Percentiles rank a stretch among this genome's conserved stretches.
Evolutionary conservation across 768 basidiomycete species (phyloP).

Genomic region (Boletus rufocinnamomeus): DNA sequence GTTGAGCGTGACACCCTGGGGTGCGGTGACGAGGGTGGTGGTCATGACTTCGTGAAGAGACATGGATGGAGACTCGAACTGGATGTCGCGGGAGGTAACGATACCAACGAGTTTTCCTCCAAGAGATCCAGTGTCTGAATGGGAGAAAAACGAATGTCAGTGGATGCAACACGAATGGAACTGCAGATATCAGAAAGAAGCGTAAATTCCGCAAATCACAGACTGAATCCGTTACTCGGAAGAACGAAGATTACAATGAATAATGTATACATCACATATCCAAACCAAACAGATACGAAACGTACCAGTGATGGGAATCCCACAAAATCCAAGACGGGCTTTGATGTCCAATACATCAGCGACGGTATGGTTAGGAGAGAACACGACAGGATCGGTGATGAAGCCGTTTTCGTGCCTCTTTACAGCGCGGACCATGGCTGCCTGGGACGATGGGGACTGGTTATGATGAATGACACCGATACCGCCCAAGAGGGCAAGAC

Average conservation of each 20-base stretch:
- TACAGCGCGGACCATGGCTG: conserved; percentile 95
- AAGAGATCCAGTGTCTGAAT: conserved; percentile 79
- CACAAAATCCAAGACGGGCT: conserved; percentile 87
- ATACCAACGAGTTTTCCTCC: conserved; percentile 95
- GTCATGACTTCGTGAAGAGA: conserved; percentile 89
- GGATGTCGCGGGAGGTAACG: conserved; percentile 94
- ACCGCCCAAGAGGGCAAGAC: conserved; percentile 93
- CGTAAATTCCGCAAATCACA: conserved; percentile 71
- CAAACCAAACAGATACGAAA: conserved; percentile 21
- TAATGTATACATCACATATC: conserved; percentile 48
- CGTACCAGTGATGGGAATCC: conserved; percentile 96
- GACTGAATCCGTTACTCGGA: conserved; percentile 68
- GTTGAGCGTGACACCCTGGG: conserved; percentile 82
- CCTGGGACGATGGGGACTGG: conserved; percentile 79
- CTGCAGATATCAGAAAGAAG: conserved; percentile 16
- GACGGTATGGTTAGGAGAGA: conserved; percentile 75
- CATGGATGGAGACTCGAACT: conserved; percentile 74
- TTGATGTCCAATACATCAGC: conserved; percentile 95
- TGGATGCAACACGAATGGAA: conserved; percentile 6
- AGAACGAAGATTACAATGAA: conserved; percentile 84
- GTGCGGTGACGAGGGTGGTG: conserved; percentile 80
- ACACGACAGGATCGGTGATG: conserved; percentile 91
- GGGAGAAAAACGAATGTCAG: conserved; percentile 23
- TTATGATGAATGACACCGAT: conserved; percentile 99
- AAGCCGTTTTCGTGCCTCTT: conserved; percentile 99